Evolutionary conservation across 306 rosid genomes (phyloP), one percentile per base, ranked within the genome.

Genomic region (Prunus mongolica): DNA sequence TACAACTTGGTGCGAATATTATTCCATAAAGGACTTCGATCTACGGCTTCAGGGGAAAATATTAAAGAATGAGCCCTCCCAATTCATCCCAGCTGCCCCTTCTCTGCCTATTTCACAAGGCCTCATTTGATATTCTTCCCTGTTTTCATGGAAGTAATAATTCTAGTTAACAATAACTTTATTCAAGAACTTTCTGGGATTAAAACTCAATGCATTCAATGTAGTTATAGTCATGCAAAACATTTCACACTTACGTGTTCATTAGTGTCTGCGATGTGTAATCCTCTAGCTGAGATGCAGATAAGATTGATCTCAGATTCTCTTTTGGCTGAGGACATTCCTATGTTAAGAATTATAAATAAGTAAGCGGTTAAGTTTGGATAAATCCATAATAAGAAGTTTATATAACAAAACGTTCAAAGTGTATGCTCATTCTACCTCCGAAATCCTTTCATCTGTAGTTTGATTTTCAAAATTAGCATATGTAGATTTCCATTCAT

Each of bases 401-500:
- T 68, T 15, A 65, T 18, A 65, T 25, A 34, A 8, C 66, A 20
- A 76, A 68, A 60, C 19, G 69, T 56, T 22, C 18, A 75, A 14
- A 20, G 68, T 58, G 30, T n/a, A 79, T 65, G 47, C 60, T 81
- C 63, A 71, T 63, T 82, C 92, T 69, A 91, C 93, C 82, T 62
- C 70, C 22, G 60, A 56, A 76, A 20, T 67, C 28, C 8, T 58
- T 64, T 4, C 0, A 49, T 15, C 2, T 55, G 67, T 8, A 64
- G 5, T 14, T 45, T 0, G 57, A 71, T 20, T 71, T 25, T 52
- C 77, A 51, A 0, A 24, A 51, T 8, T 55, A 51, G 56, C 1
- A 3, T 22, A 1, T 3, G 19, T 24, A 16, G 44, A 41, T 12
- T 16, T 4, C 25, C 62, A 56, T 56, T 56, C 12, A 56, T 56